A percentile compares a stretch with the other conserved stretches of the same genome.
phyloP scores from a whole-genome alignment of 2,329 filamentous ascomycete species.

The Cercospora sp. region DNA sequence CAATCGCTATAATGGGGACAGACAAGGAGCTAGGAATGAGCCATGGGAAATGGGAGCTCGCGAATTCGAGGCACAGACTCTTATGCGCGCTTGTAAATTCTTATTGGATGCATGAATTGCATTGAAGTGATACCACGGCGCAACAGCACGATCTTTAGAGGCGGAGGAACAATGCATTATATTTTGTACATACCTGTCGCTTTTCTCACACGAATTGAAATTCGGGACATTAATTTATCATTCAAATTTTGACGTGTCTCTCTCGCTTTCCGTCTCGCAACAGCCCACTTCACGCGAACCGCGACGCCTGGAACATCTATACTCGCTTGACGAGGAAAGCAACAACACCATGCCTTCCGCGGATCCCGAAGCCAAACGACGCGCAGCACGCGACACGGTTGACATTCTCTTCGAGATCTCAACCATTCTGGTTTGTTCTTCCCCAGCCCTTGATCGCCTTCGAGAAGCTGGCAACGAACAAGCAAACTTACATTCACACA shows the following conservation, averaged over 20 bases:
- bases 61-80: not conserved
- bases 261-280: not conserved
- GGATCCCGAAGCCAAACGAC: slow-evolving; percentile 63
- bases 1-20: not conserved
- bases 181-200: not conserved
- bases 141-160: slow-evolving; percentile 16
- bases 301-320: not conserved
- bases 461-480: not conserved
- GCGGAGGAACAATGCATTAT: not conserved
- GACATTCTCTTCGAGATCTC: slow-evolving; percentile 72
- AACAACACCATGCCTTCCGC: slow-evolving; percentile 11
- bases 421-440: slow-evolving; percentile 71
- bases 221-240: not conserved
- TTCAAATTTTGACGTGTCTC: not conserved
- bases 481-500: slow-evolving; percentile 41
- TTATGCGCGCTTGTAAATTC: not conserved
- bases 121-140: slow-evolving; percentile 18
- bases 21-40: not conserved
- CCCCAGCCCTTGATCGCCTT: not conserved
- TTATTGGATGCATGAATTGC: not conserved
- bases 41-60: not conserved
- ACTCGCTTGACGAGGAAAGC: not conserved
- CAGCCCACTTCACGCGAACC: not conserved
- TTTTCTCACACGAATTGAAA: not conserved
- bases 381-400: slow-evolving; percentile 77